Base-by-base conservation (phyloP, 495 filamentous ascomycete species). In the Podospora anserina region DNA sequence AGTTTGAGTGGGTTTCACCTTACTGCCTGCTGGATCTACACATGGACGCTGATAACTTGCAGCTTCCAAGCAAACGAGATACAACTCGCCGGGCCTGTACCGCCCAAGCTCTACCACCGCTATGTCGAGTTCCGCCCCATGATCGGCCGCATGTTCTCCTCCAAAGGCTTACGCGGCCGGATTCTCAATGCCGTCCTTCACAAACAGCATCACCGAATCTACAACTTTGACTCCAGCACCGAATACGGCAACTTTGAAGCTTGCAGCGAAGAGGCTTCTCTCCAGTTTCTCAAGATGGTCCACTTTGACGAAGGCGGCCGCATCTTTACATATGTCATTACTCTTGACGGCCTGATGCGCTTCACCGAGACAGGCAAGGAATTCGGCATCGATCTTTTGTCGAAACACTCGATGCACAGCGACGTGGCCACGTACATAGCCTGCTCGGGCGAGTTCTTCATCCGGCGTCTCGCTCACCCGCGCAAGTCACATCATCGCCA, bases 351-450 rank as follows among this genome's bases (percentile, higher is more conserved):
- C 4, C 82, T 92, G 39, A 83, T 95, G 71, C 89, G 92, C 26
- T 98, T 97, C 78, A 97, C 94, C 0, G 93, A 97, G 77, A 98
- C 94, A 0, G 94, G 94, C 7, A 92, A 94, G 68, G 93, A 97
- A 75, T 97, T 97, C 66, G 92, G 93, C 32, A 92, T 98, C 66
- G 94, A 97, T 74, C 77, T 98, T 67, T 79, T 98, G 66, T 91
- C 88, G 72, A 98, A 98, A 76, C 94, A 98, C 76, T 96, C 91
- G 34, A 93, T 98, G 90, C 94, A 98, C 74, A 93, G 90, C 74
- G 89, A 97, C 78, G 93, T 96, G 4, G 89, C 88, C 18, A 90
- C 90, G 20, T 96, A 97, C 76, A 90, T 98, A 67, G 93, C 93
- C 2, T 97, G 89, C 76, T 90, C 90, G 4, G 94, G 94, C 18